These are phyloP conservation scores for Kodamaea leandrae DNA, from an alignment of 805 yeast species.

Conservation along the genomic window DNA sequence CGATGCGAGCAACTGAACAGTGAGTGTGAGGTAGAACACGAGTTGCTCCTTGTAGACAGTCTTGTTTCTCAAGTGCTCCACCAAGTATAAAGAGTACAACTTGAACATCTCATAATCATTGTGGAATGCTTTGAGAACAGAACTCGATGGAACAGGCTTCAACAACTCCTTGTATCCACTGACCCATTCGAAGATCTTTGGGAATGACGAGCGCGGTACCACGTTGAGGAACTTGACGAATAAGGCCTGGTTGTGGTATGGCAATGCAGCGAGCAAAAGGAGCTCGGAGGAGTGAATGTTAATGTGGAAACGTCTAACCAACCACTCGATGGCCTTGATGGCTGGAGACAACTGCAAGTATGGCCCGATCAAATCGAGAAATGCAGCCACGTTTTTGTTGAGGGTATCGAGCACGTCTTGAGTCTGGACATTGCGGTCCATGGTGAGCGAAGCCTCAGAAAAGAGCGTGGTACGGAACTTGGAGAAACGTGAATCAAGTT, in stretches of 20 bases:
- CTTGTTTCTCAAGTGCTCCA: conserved; percentile 48
- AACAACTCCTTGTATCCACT: conserved; percentile 61
- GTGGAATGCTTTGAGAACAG: conserved; percentile 67
- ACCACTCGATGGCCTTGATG: conserved; percentile 87
- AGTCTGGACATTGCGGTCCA: conserved; percentile 81
- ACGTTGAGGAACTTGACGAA: conserved; percentile 77
- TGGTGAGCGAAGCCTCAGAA: conserved; percentile 71
- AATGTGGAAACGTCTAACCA: conserved; percentile 84
- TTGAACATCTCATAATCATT: conserved; percentile 66
- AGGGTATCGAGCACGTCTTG: conserved; percentile 74
- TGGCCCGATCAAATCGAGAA: conserved; percentile 71
- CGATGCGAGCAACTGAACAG: conserved; percentile 68
- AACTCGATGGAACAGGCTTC: conserved; percentile 61
- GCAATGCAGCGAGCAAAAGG: conserved; percentile 67
- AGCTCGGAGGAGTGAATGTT: conserved; percentile 77
- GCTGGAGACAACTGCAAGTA: conserved; percentile 75
- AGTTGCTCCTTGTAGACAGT: conserved; percentile 67
- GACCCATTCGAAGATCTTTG: conserved; percentile 77
- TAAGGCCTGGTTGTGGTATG: conserved; percentile 73
- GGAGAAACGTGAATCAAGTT: conserved; percentile 71
- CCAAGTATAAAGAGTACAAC: conserved; percentile 58
- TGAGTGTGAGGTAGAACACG: conserved; percentile 73
- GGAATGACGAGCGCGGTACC: conserved; percentile 56
- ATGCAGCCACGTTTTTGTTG: conserved; percentile 71
- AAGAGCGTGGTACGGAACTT: conserved; percentile 72